Evolutionary conservation across 75 land plant species (phyloP).

Genomic region (Sequoiadendron giganteum): DNA sequence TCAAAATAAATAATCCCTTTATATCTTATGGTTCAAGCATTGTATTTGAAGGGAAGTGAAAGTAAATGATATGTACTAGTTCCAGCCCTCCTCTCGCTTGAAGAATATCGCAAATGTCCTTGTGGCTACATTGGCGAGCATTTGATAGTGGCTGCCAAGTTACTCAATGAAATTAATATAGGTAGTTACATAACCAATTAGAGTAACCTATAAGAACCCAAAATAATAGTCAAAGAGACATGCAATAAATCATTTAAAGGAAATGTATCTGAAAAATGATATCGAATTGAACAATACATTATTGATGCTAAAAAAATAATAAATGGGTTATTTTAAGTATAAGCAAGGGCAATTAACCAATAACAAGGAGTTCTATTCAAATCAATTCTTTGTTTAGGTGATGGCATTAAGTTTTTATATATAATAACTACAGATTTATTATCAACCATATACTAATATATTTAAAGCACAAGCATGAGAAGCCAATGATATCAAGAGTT

Average conservation of each 20-base stretch:
- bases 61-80: conserved; percentile 21
- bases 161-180: not conserved
- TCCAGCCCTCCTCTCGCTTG: conserved; percentile 44
- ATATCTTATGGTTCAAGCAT: not conserved
- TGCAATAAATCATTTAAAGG: not conserved
- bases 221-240: not conserved
- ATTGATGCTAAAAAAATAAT: not conserved
- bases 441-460: not conserved
- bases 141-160: conserved; percentile 51
- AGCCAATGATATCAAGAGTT: not conserved
- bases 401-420: not conserved
- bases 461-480: not conserved
- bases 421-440: not conserved
- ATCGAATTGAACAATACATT: not conserved
- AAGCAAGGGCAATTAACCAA: no score
- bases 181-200: not conserved
- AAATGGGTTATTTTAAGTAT: not conserved
- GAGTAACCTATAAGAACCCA: not conserved
- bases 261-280: not conserved
- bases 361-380: not conserved
- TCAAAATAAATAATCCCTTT: not conserved
- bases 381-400: not conserved
- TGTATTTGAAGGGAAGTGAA: not conserved
- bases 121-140: conserved; percentile 49
- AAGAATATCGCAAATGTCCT: conserved; percentile 37